Evolutionary conservation across 441 rosid species (phyloP).

Genomic region (Geranium incanum): DNA sequence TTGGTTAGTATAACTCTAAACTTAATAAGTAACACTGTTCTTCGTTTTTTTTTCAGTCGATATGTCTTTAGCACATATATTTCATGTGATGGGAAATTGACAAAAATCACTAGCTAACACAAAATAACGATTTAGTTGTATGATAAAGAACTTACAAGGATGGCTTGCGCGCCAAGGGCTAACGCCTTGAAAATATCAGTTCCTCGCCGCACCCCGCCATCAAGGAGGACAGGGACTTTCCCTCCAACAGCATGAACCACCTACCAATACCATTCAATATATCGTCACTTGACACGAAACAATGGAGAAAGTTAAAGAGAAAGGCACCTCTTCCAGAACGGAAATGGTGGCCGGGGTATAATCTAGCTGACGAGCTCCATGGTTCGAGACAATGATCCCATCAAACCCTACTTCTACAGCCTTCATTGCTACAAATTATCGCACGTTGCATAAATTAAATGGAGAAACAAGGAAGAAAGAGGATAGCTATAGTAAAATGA

Average conservation of each 20-base stretch:
- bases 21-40: no score
- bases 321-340: conserved; percentile 80
- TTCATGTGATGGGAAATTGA: no score
- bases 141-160: conserved; percentile 55
- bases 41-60: no score
- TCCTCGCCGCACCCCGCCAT: conserved; percentile 84
- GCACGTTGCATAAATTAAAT: background rate
- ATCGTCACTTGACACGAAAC: no score
- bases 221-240: conserved; percentile 70
- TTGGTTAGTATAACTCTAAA: no score
- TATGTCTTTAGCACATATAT: no score
- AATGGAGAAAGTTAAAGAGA: background rate
- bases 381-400: conserved; percentile 90
- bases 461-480: no score
- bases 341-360: conserved; percentile 79
- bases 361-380: conserved; percentile 96
- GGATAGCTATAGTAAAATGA: background rate
- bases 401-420: conserved; percentile 73
- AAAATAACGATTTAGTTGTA: no score
- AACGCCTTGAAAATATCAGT: conserved; percentile 87
- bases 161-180: conserved; percentile 90
- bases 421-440: conserved; percentile 48
- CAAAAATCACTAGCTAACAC: no score
- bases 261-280: conserved; percentile 23
- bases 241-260: conserved; percentile 81